Base-by-base conservation (phyloP, 495 filamentous ascomycete genomes). In the Xylaria intraflava region DNA sequence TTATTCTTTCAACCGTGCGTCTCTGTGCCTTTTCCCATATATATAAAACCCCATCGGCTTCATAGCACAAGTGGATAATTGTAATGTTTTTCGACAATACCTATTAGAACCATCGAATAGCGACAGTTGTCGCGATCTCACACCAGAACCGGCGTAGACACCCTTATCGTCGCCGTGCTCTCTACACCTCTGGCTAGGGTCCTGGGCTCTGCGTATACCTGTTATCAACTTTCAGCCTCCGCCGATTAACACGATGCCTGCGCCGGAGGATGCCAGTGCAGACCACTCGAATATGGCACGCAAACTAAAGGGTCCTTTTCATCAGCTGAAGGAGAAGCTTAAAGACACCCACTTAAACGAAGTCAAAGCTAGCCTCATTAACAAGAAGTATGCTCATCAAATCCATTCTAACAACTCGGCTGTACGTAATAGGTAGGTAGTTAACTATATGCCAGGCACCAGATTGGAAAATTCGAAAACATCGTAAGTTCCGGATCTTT, bases 381-480 rank as follows among this genome's bases (percentile, higher is more conserved):
- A 80, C 49, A 72, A 74, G 46, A 80, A 80, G 74, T 76, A 61
- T 6, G 67, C 46, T 26, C 8, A 29, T 44, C 46, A 33, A 12
- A 8, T 16, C 6, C 3, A 26, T 29, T 16, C 46, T 49, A 39
- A 57, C 51, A 10, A 8, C 0, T 6, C 9, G 9, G 4, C 0
- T 14, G 29, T 55, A 14, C 42, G 52, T 35, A 57, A 20, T 1
- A 16, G 42, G 20, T 9, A 39, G n/a, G 2, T 6, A 30, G 27
- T 46, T 56, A 26, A 50, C 22, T 8, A 8, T 27, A 12, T 31
- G 6, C 11, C 42, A 78, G 76, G 38, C 75, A 81, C 54, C 71
- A 76, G 48, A 69, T 80, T 48, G 78, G 78, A 30, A 81, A 81
- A 67, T 66, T 81, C 56, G 72, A 62, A 24, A 81, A 81, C 62